Base-by-base conservation (phyloP, 306 rosid genomes). In the Rubus parviflorus region DNA sequence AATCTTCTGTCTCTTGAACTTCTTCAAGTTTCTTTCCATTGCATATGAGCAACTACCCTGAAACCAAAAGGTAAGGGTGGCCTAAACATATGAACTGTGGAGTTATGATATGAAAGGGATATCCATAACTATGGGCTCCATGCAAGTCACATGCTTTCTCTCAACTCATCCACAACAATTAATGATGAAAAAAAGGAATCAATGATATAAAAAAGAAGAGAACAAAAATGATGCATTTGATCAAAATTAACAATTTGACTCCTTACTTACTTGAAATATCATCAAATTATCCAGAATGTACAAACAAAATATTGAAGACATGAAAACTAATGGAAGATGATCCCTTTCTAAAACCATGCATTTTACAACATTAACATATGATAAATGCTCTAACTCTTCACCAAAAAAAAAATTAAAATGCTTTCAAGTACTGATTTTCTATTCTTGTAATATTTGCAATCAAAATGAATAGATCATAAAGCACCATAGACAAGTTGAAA, bases 1-100 rank as follows among this genome's bases (percentile, higher is more conserved):
- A 45, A 68, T 75, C 82, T 79, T 87, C 85, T 75, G 89, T 73
- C 88, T 88, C 80, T 88, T 93, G 72, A 83, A 79, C 80, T 80
- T 88, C 78, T 87, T 87, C 68, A 79, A 43, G 79, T 78, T 83
- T 77, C 85, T 84, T 67, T 70, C 87, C 74, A 19, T 69, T 79
- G 69, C 80, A 65, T 60, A 77, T 35, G 84, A 80, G 74, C 80
- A 77, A 73, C 76, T 75, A 7, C 80, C 88, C 96, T 89, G 90
- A 74, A 49, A 81, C 73, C 30, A 61, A 74, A 40, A 41, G 22
- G 15, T 40, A 51, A 51, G 38, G 38, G 3, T 71, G n/a, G 40
- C 57, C 8, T 47, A 66, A 19, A 42, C 8, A 42, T 67, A 2
- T 41, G 43, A 52, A 3, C 9, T 1, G 12, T 64, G 69, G 22